phyloP scores from a whole-genome alignment of 169 alveolate genomes.

The Plasmodium gonderi region DNA sequence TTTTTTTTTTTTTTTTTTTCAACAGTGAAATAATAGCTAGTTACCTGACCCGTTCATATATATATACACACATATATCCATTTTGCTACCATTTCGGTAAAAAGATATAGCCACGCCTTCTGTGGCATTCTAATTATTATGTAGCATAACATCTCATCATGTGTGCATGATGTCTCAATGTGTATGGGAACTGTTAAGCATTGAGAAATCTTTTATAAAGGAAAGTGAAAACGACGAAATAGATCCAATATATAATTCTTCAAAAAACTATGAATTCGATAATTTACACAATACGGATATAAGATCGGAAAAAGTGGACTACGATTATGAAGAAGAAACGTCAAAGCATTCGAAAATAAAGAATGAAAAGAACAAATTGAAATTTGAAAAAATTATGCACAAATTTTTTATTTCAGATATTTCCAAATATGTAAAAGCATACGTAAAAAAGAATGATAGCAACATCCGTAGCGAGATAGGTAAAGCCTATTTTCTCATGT shows the following conservation, averaged over 20 bases:
- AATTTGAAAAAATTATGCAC: conserved; percentile 64
- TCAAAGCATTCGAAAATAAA: conserved; percentile 10
- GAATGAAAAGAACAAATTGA: conserved; percentile 49
- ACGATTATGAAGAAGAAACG: conserved; percentile 37
- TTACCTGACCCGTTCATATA: conserved; percentile 5
- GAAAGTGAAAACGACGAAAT: conserved; percentile 1
- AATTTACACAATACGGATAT: not conserved
- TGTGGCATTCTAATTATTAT: not conserved
- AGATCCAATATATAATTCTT: not conserved
- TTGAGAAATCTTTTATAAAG: conserved; percentile 41
- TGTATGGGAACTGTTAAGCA: conserved; percentile 68
- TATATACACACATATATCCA: not conserved
- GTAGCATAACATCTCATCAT: not conserved
- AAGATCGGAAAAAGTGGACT: conserved; percentile 34
- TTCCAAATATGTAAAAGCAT: conserved; percentile 64
- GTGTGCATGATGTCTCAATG: conserved; percentile 52
- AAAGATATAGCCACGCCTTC: not conserved
- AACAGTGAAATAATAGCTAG: conserved; percentile 9
- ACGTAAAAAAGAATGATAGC: conserved; percentile 59
- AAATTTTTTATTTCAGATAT: conserved; percentile 63
- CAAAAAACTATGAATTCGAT: not conserved
- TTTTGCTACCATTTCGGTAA: not conserved
- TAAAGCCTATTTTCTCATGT: conserved; percentile 8
- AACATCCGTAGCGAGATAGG: conserved; percentile 65
- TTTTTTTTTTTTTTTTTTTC: not conserved